phyloP scores from a whole-genome alignment of 768 basidiomycete species.

The Leucosporidium scottii region DNA sequence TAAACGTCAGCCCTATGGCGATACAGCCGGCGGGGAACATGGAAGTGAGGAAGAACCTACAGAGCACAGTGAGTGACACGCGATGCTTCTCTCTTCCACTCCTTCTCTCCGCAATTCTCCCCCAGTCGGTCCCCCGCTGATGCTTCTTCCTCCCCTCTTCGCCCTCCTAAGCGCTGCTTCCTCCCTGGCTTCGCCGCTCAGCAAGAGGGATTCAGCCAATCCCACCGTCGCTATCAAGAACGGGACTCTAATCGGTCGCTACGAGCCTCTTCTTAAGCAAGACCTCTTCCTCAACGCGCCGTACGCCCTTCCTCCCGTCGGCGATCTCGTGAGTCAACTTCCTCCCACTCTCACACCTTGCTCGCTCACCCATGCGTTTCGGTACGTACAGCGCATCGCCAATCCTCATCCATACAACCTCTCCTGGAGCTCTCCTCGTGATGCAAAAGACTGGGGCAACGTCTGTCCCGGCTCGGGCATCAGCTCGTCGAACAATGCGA shows the following conservation, averaged over 20 bases:
- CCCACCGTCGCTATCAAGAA: conserved; percentile 1
- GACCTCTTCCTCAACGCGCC: conserved; percentile 11
- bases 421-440: not conserved
- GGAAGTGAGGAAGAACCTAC: too few relatives aligned
- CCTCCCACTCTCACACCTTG: not conserved
- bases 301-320: not conserved
- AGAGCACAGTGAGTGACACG: too few relatives aligned
- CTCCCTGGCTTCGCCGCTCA: too few relatives aligned
- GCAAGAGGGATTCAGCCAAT: too few relatives aligned
- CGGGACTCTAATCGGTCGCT: conserved; percentile 4
- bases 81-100: too few relatives aligned
- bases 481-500: not conserved
- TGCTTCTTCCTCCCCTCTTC: too few relatives aligned
- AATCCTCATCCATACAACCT: not conserved
- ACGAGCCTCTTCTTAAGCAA: not conserved
- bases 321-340: conserved; percentile 5
- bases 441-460: conserved; percentile 1
- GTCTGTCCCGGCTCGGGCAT: conserved; percentile 10
- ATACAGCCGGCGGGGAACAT: too few relatives aligned
- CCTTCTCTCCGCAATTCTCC: too few relatives aligned
- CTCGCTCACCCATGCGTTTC: not conserved
- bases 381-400: not conserved
- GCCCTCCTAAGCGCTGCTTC: too few relatives aligned
- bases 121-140: too few relatives aligned
- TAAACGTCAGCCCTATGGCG: too few relatives aligned